These are phyloP conservation scores for Penicillium paradoxum DNA, from an alignment of 495 filamentous ascomycete genomes.

Conservation along the genomic window DNA sequence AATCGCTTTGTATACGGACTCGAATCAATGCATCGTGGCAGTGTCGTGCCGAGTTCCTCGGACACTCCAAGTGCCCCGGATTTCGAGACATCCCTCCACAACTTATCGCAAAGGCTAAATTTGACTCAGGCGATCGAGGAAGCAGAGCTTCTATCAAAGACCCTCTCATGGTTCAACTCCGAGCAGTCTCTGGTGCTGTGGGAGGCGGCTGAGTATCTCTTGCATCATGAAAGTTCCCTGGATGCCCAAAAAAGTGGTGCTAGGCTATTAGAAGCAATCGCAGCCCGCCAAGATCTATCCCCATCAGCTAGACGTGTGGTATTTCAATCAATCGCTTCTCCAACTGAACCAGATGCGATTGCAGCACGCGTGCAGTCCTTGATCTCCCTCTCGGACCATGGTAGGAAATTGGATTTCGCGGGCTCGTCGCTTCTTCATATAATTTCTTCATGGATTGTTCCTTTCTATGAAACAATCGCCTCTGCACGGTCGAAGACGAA, in stretches of 20 bases:
- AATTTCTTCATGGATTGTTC: constrained; percentile 38
- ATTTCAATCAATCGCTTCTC: constrained; percentile 36
- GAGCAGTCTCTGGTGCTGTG: constrained; percentile 41
- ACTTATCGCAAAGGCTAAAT: constrained; percentile 34
- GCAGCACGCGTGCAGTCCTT: constrained; percentile 37
- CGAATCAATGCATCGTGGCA: constrained; percentile 45
- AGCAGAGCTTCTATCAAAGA: constrained; percentile 34
- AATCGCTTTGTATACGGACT: constrained; percentile 30
- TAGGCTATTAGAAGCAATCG: constrained; percentile 34
- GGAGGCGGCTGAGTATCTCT: constrained; percentile 39
- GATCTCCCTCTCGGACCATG: constrained; percentile 43
- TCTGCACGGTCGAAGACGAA: constrained; percentile 38
- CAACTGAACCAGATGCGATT: constrained; percentile 37
- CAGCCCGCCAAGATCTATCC: constrained; percentile 40
- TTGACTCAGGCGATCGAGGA: constrained; percentile 38
- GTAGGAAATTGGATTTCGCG: constrained; percentile 43
- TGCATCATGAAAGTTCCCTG: constrained; percentile 33
- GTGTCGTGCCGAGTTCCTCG: constrained; percentile 42
- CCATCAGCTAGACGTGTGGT: constrained; percentile 30
- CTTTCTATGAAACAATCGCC: constrained; percentile 38
- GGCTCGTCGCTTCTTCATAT: constrained; percentile 37
- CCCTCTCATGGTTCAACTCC: constrained; percentile 32
- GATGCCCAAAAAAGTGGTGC: constrained; percentile 39
- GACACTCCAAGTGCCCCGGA: constrained; percentile 39
- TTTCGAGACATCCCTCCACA: constrained; percentile 35